Evolutionary conservation across 257 asterid genomes (phyloP).

Genomic region (Gentiana dahurica): DNA sequence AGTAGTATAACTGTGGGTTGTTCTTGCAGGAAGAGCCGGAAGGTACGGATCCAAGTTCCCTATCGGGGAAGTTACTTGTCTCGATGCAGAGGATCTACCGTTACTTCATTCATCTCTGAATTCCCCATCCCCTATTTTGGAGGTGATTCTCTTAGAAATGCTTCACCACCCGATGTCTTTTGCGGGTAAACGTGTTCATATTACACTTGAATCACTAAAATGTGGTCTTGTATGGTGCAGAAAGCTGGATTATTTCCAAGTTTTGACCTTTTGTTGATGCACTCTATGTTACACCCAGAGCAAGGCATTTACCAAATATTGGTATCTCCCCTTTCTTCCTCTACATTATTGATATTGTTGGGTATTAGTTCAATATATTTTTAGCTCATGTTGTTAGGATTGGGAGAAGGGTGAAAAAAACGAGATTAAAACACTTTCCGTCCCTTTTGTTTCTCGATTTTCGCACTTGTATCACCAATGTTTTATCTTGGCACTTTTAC

Average conservation of each 20-base stretch:
- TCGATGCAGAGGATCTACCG: constrained; percentile 52
- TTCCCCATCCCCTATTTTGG: constrained; percentile 70
- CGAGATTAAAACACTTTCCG: too few species aligned
- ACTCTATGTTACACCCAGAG: constrained; percentile 57
- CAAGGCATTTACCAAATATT: constrained; percentile 61
- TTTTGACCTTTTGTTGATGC: constrained; percentile 71
- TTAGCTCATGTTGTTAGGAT: neutral
- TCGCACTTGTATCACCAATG: too few species aligned
- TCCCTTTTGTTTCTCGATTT: too few species aligned
- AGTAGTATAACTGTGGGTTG: constrained; percentile 2
- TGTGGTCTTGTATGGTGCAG: constrained; percentile 34
- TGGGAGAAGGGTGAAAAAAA: neutral
- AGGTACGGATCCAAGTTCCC: constrained; percentile 82
- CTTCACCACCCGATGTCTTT: neutral
- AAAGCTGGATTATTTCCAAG: constrained; percentile 89
- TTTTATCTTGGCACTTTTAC: too few species aligned
- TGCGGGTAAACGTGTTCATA: neutral
- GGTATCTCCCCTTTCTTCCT: constrained; percentile 36
- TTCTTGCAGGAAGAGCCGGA: constrained; percentile 94
- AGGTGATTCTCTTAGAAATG: constrained; percentile 32
- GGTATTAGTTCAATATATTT: neutral
- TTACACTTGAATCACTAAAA: constrained; percentile 6
- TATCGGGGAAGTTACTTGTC: constrained; percentile 84
- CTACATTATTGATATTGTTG: neutral
- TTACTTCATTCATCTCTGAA: constrained; percentile 64